Evolutionary conservation across 352 stramenopile species (phyloP), one percentile per base, ranked within the genome.

Genomic region (Globisporangium mamillatum): DNA sequence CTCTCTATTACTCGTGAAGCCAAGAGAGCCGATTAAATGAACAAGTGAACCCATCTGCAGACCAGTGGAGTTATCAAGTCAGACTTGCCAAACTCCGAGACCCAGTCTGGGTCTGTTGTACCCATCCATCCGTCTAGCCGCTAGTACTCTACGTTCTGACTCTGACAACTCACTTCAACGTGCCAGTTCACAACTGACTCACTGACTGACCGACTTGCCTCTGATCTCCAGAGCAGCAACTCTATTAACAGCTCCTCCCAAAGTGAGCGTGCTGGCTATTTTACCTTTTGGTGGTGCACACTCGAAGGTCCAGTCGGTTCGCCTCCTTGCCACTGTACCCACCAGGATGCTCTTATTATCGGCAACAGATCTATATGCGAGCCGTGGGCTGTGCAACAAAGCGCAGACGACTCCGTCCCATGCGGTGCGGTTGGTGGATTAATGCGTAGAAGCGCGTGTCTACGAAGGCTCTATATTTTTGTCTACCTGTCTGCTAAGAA

Each of bases 71-170:
- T 38, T 24, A 62, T 62, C 32, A 38, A 62, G 56, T 62, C 56
- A 32, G 56, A 38, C 6, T 52, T 9, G 18, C 12, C 44, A 22
- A 12, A 24, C 16, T n/a, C 18, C 44, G 18, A 52, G 44, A 52
- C 44, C 2, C 18, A 52, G 44, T 52, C 38, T 46, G 12, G 22
- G 18, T 52, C 38, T 46, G 12, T n/a, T 61, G 56, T 32, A 61
- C 56, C 56, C 56, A 61, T 61, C 29, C 55, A 61, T 61, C 55
- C 56, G 20, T 62, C 29, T 20, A n/a, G 9, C 54, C 14, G 55
- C 24, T 29, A 8, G 20, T 6, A 36, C 10, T 62, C 32, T 62
- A 24, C 32, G n/a, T 1, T 29, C 56, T 50, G 56, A 32, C 56
- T 62, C n/a, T 50, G 41, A n/a, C 27, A 32, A 9, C 53, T 38